Evolutionary conservation across 1,139 yeast species (phyloP).

Genomic region (Insectozyma bohioensis): DNA sequence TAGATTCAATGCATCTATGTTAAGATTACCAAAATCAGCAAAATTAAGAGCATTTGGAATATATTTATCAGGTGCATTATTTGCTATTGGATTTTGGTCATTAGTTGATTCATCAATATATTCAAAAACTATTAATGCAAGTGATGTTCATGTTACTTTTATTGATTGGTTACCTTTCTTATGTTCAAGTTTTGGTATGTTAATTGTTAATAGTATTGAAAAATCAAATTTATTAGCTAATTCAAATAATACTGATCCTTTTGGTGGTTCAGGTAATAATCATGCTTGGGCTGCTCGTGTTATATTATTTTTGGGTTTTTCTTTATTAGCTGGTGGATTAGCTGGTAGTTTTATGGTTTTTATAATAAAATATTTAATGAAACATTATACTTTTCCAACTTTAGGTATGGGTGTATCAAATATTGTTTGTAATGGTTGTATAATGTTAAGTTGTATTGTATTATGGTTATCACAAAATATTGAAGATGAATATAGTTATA

Average conservation of each 20-base stretch:
- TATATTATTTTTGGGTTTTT: conserved; percentile 86
- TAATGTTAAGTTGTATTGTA: conserved; percentile 83
- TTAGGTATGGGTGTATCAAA: conserved; percentile 93
- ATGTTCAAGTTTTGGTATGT: conserved; percentile 86
- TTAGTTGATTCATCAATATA: conserved; percentile 86
- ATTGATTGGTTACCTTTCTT: conserved; percentile 95
- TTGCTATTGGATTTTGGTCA: conserved; percentile 87
- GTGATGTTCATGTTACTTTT: conserved; percentile 82
- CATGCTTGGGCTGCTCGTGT: conserved; percentile 95
- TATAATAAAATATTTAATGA: conserved; percentile 78
- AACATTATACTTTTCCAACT: conserved; percentile 80
- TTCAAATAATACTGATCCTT: conserved; percentile 45
- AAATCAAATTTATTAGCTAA: conserved; percentile 74
- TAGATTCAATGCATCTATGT: conserved; percentile 16
- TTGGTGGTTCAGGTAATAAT: conserved; percentile 48
- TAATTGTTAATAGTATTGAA: conserved; percentile 88
- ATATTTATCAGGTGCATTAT: conserved; percentile 71
- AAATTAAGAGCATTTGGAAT: conserved; percentile 75
- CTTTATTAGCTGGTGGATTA: conserved; percentile 89
- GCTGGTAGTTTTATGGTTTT: conserved; percentile 90
- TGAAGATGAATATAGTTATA: conserved; percentile 93
- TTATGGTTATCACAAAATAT: conserved; percentile 93
- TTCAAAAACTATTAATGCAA: conserved; percentile 82
- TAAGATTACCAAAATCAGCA: conserved; percentile 65
- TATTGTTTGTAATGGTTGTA: conserved; percentile 73